Conservation (phyloP, 768 basidiomycete genomes). For the Boletus edulis region DNA sequence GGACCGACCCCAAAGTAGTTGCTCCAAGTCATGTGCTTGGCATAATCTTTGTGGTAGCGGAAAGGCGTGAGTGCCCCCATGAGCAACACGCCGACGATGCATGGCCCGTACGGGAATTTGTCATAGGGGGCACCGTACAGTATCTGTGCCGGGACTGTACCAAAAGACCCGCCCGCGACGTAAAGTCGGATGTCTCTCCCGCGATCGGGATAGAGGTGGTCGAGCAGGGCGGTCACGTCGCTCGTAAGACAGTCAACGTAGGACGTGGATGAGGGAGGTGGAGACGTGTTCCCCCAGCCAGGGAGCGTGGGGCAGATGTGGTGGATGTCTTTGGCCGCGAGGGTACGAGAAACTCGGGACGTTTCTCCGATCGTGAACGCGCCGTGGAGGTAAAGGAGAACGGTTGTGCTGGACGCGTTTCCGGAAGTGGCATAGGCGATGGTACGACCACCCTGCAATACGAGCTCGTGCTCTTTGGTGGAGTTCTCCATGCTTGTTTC, state of each 20-base stretch:
- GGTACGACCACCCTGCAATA: conserved; percentile 38
- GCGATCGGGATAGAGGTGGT: conserved; percentile 47
- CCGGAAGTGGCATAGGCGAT: conserved; percentile 56
- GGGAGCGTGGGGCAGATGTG: conserved; percentile 52
- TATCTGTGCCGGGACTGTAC: conserved; percentile 54
- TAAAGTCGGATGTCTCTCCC: conserved; percentile 42
- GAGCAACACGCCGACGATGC: conserved; percentile 48
- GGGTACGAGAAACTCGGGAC: conserved; percentile 29
- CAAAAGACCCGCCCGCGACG: conserved; percentile 53
- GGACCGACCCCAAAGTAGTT: conserved; percentile 50
- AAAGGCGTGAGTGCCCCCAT: conserved; percentile 47
- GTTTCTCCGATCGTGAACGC: conserved; percentile 50
- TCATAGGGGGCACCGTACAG: conserved; percentile 51
- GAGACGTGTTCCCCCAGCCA: conserved; percentile 57
- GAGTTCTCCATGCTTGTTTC: background rate
- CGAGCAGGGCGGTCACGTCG: conserved; percentile 47
- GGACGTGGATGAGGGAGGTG: conserved; percentile 30
- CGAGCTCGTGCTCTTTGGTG: conserved; percentile 17
- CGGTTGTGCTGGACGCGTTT: conserved; percentile 43
- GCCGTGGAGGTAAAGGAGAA: conserved; percentile 59
- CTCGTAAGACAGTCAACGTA: conserved; percentile 42
- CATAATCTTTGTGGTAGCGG: conserved; percentile 43
- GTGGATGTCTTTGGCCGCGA: conserved; percentile 43
- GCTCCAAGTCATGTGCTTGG: conserved; percentile 43
- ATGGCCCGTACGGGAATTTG: conserved; percentile 47